phyloP scores from a whole-genome alignment of 306 rosid species.

The Argentina anserina region DNA sequence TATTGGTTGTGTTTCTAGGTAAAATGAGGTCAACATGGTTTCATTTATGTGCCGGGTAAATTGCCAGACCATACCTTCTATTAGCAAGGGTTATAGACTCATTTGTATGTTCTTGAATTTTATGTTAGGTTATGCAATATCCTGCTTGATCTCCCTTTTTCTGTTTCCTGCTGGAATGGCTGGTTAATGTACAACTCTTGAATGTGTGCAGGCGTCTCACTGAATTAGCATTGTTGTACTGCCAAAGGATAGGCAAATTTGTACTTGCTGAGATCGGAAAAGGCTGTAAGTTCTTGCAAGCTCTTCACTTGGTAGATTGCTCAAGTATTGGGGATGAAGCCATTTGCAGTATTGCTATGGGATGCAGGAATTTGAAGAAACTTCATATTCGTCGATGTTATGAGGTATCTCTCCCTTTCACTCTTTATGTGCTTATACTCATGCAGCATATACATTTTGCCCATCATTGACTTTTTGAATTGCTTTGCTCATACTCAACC shows the following conservation, averaged over 20 bases:
- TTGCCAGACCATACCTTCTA: neutral
- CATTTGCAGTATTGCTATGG: slow-evolving; percentile 74
- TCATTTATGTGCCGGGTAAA: neutral
- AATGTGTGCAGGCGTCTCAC: slow-evolving; percentile 58
- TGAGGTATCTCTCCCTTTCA: slow-evolving; percentile 50
- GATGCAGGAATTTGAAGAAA: slow-evolving; percentile 83
- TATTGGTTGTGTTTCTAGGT: neutral
- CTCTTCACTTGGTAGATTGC: slow-evolving; percentile 95
- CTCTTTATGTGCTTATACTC: neutral
- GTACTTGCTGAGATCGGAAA: slow-evolving; percentile 76
- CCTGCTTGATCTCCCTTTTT: neutral
- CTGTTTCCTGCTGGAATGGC: neutral
- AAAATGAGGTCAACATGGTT: neutral
- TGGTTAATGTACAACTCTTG: slow-evolving; percentile 26
- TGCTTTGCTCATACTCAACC: no score
- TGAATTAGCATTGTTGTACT: slow-evolving; percentile 73
- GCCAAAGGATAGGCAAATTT: slow-evolving; percentile 72
- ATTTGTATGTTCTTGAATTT: neutral
- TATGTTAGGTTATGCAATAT: neutral
- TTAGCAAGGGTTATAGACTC: neutral
- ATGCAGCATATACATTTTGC: no score
- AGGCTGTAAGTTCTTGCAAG: slow-evolving; percentile 81
- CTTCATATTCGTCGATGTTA: slow-evolving; percentile 89
- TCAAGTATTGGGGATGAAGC: slow-evolving; percentile 87
- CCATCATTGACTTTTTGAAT: no score